Evolutionary conservation across 73 alveolate species (phyloP).

Genomic region (Paramecium primaurelia): DNA sequence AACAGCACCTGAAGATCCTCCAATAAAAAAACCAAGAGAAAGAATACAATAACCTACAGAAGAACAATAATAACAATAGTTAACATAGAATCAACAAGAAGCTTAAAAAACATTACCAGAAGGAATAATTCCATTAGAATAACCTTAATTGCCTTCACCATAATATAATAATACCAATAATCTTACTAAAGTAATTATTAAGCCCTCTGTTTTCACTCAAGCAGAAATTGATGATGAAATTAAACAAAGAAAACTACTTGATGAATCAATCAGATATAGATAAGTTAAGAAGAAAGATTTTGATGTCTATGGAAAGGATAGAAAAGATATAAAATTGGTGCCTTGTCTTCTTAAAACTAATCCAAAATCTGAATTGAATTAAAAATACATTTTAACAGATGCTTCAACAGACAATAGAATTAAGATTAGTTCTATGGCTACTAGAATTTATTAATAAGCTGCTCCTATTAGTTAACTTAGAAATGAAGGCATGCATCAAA

Average conservation of each 20-base stretch:
- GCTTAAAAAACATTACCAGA: not conserved
- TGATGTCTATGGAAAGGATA: slow-evolving; percentile 74
- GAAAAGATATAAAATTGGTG: slow-evolving; percentile 71
- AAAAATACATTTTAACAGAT: slow-evolving; percentile 93
- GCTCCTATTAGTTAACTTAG: slow-evolving; percentile 93
- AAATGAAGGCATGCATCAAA: slow-evolving; percentile 95
- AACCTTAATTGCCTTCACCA: not conserved
- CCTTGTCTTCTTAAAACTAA: slow-evolving; percentile 69
- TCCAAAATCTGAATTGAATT: slow-evolving; percentile 92
- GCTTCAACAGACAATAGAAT: slow-evolving; percentile 94
- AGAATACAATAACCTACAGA: not conserved
- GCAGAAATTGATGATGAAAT: slow-evolving; percentile 65
- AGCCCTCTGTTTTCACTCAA: slow-evolving; percentile 54
- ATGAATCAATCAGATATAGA: slow-evolving; percentile 52
- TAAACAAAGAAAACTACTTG: slow-evolving; percentile 52
- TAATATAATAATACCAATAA: not conserved
- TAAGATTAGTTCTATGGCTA: slow-evolving; percentile 90
- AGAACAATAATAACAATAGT: not conserved
- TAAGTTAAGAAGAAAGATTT: slow-evolving; percentile 76
- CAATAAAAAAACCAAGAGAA: slow-evolving; percentile 28
- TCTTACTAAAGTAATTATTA: slow-evolving; percentile 4
- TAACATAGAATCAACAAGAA: not conserved
- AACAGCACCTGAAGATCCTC: slow-evolving; percentile 41
- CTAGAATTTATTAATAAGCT: slow-evolving; percentile 91
- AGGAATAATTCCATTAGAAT: not conserved